Percentiles rank a stretch among this genome's conserved stretches.
phyloP scores from a whole-genome alignment of 2,329 filamentous ascomycete species.

The Epichloe typhina region DNA sequence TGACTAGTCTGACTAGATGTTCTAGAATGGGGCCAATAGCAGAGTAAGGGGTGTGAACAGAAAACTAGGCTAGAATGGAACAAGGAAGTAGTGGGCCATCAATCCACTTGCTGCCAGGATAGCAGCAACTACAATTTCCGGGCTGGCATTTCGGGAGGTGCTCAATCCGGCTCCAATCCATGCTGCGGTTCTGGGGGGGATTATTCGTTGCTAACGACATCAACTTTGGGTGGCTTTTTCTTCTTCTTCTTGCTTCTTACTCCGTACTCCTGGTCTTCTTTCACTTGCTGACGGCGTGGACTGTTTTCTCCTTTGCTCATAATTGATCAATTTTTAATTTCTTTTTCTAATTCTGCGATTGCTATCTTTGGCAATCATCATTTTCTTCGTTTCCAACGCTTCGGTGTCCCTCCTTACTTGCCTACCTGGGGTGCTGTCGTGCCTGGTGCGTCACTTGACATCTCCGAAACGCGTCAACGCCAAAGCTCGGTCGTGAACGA shows the following conservation, averaged over 20 bases:
- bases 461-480: background rate
- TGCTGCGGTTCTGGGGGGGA: background rate
- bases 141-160: too few species aligned
- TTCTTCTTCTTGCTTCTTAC: background rate
- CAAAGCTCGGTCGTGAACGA: background rate
- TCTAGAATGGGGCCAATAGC: too few species aligned
- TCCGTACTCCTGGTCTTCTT: background rate
- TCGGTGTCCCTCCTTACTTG: background rate
- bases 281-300: background rate
- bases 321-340: too few species aligned
- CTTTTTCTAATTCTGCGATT: too few species aligned
- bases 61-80: too few species aligned
- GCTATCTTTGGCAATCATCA: too few species aligned
- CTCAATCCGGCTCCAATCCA: background rate
- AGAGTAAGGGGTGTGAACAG: too few species aligned
- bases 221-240: background rate
- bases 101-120: too few species aligned
- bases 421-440: background rate
- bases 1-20: too few species aligned
- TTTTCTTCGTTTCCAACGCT: background rate
- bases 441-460: background rate
- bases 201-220: background rate
- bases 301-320: background rate
- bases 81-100: too few species aligned
- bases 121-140: too few species aligned